Percentiles rank a stretch among this genome's conserved stretches.
phyloP scores from a whole-genome alignment of 441 rosid genomes.

The Euphorbia neoarborescens region DNA sequence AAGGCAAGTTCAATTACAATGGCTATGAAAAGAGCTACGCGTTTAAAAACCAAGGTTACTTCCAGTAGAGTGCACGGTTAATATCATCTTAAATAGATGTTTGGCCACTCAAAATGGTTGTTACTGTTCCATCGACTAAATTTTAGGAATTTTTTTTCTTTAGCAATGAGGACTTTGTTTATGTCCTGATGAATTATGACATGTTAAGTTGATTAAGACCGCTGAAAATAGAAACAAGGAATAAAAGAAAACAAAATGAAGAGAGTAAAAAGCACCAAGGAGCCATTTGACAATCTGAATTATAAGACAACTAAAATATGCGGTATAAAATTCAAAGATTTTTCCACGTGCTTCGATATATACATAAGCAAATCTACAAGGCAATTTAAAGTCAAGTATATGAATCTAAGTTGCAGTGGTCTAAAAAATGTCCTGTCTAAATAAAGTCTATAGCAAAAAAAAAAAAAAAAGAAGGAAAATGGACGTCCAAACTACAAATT shows the following conservation, averaged over 20 bases:
- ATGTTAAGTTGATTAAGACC: not conserved
- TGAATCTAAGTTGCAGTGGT: not conserved
- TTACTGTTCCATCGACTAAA: not conserved
- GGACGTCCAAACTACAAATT: not conserved
- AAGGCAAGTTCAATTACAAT: not conserved
- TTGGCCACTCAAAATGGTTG: not conserved
- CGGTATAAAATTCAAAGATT: not conserved
- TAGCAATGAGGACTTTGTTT: not conserved
- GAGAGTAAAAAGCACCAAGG: not conserved
- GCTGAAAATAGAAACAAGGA: not conserved
- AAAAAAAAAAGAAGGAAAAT: not conserved
- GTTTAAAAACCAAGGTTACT: constrained; percentile 1
- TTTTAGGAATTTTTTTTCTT: not conserved
- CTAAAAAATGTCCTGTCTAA: not conserved
- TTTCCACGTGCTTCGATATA: not conserved
- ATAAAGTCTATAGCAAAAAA: not conserved
- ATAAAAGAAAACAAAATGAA: not conserved
- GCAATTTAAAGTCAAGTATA: not conserved
- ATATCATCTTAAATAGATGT: not conserved
- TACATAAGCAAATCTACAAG: not conserved
- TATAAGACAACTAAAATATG: not conserved
- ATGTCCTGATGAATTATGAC: not conserved
- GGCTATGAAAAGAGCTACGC: not conserved
- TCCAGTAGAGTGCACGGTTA: not conserved
- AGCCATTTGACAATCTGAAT: not conserved